Percentiles rank a stretch among this genome's conserved stretches.
Conservation (phyloP, 805 yeast genomes). For the Lipomyces orientalis region DNA sequence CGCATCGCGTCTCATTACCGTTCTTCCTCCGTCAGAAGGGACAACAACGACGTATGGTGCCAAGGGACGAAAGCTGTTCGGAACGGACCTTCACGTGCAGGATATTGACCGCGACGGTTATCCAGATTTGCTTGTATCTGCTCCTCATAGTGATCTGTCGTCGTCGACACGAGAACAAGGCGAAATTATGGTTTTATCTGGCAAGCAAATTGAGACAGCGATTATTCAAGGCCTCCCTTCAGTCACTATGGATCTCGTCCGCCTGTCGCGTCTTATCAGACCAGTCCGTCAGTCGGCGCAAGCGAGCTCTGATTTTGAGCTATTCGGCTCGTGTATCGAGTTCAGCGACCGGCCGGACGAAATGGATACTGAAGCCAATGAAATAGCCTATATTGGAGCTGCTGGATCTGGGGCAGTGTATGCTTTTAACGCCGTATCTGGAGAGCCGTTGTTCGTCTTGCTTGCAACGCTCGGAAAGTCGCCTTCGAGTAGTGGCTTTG, state of each 20-base stretch:
- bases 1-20: conserved; percentile 29
- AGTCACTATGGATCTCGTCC: conserved; percentile 23
- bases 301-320: conserved; percentile 38
- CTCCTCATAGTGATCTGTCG: conserved; percentile 52
- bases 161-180: conserved; percentile 44
- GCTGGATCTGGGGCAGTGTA: conserved; percentile 25
- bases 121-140: conserved; percentile 53
- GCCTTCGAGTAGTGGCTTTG: conserved; percentile 22
- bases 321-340: conserved; percentile 28
- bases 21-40: conserved; percentile 42
- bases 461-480: conserved; percentile 11
- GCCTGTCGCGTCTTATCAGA: conserved; percentile 19
- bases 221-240: conserved; percentile 25
- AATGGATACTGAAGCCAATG: background rate
- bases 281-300: conserved; percentile 21
- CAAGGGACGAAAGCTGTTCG: conserved; percentile 54
- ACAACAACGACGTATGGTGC: conserved; percentile 47
- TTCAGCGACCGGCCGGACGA: conserved; percentile 3
- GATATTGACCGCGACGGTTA: conserved; percentile 50
- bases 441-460: conserved; percentile 20
- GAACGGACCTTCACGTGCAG: conserved; percentile 44
- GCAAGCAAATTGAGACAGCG: conserved; percentile 24
- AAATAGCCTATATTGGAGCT: conserved; percentile 26
- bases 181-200: conserved; percentile 35
- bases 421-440: conserved; percentile 22